Conservation (phyloP, 164 flowering plant genomes). For the Sextonia rubra region DNA sequence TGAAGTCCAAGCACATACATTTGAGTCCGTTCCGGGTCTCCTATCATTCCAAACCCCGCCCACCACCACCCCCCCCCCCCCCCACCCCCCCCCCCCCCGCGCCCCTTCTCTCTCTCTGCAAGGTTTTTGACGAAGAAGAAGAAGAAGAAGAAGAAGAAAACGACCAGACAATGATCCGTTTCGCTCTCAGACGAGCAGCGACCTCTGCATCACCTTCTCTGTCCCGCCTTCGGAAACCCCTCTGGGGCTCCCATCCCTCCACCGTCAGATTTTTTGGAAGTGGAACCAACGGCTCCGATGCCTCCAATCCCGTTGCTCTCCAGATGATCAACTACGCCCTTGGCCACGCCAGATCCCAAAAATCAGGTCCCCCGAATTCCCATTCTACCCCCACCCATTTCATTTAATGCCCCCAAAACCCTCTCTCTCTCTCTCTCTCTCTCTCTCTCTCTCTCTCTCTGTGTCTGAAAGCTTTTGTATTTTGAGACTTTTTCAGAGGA, state of each 20-base stretch:
- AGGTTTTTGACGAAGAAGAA: no score
- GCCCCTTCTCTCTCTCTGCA: background rate
- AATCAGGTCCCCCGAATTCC: slow-evolving; percentile 41
- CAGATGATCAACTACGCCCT: slow-evolving; percentile 82
- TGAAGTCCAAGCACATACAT: no score
- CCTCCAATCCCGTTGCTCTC: slow-evolving; percentile 46
- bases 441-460: background rate
- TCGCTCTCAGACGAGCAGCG: slow-evolving; percentile 18
- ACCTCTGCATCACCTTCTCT: slow-evolving; percentile 8
- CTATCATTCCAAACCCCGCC: no score
- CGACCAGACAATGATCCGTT: slow-evolving; percentile 25
- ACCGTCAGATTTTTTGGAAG: slow-evolving; percentile 25
- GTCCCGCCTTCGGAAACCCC: background rate
- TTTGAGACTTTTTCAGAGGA: slow-evolving; percentile 35
- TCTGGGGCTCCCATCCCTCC: background rate
- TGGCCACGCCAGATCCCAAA: slow-evolving; percentile 56
- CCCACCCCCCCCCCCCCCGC: no score
- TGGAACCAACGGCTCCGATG: slow-evolving; percentile 16
- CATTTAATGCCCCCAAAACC: background rate
- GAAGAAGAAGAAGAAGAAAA: background rate
- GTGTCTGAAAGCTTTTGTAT: background rate
- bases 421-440: background rate
- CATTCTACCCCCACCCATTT: background rate
- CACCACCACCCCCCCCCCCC: no score
- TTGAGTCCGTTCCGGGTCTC: no score